These are phyloP conservation scores for Podospora conica DNA, from an alignment of 495 filamentous ascomycete genomes.

Conservation along the genomic window DNA sequence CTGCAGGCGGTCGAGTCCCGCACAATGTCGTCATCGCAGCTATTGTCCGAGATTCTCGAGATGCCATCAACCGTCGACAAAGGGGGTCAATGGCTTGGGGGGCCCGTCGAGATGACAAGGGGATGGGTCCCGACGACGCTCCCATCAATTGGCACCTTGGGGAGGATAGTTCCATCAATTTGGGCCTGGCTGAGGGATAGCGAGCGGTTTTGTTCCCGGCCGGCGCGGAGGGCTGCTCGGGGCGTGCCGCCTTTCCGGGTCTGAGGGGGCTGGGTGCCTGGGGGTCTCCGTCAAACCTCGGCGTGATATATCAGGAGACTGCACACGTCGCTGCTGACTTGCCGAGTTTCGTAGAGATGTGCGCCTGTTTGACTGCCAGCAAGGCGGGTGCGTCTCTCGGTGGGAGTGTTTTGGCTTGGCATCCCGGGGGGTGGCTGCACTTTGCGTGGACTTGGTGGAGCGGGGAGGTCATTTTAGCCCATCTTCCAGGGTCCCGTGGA, in stretches of 20 bases:
- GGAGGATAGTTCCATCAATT: neutral
- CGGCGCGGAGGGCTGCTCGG: neutral
- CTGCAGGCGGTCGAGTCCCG: neutral
- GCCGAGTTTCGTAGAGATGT: constrained; percentile 15
- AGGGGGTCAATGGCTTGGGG: neutral
- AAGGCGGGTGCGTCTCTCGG: neutral
- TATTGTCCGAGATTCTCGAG: neutral
- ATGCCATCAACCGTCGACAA: neutral
- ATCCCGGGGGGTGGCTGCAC: neutral
- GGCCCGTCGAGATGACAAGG: neutral
- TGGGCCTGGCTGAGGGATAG: neutral
- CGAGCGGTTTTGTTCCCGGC: neutral
- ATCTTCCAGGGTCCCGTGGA: neutral
- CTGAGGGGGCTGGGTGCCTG: no score
- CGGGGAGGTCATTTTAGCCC: neutral
- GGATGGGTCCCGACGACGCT: neutral
- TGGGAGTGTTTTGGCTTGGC: neutral
- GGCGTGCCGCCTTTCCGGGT: neutral
- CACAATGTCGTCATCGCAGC: neutral
- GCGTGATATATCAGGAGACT: constrained; percentile 4
- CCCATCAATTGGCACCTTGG: neutral
- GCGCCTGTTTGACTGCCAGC: constrained; percentile 1
- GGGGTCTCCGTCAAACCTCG: no score
- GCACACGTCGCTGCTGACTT: neutral
- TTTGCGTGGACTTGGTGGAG: neutral